Conservation (phyloP, 73 alveolate genomes). For the Paramecium primaurelia region DNA sequence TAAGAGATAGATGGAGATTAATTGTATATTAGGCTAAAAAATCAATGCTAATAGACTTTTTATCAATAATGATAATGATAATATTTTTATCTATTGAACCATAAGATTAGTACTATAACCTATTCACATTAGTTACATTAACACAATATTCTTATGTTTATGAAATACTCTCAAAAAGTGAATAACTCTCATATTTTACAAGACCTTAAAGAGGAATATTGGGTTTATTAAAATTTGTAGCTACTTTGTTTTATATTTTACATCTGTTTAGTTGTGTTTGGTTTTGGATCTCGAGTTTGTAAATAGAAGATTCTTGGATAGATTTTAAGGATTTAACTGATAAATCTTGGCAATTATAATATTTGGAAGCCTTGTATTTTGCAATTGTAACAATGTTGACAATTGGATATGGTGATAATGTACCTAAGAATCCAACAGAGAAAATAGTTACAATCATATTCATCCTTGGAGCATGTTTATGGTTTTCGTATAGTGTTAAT, state of each 20-base stretch:
- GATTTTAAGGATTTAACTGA: background rate
- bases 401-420: constrained; percentile 38
- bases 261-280: constrained; percentile 29
- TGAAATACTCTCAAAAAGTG: background rate
- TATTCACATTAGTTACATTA: background rate
- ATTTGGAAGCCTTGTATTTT: constrained; percentile 23
- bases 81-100: background rate
- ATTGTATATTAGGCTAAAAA: background rate
- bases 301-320: constrained; percentile 17
- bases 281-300: constrained; percentile 19
- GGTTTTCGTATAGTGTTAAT: constrained; percentile 22
- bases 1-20: background rate
- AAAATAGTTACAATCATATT: background rate
- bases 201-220: constrained; percentile 28
- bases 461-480: constrained; percentile 35
- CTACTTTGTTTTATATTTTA: background rate
- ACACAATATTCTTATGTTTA: background rate
- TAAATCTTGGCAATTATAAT: background rate
- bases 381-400: constrained; percentile 45
- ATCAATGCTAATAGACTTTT: background rate
- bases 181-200: background rate
- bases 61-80: background rate
- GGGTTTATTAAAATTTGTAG: background rate
- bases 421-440: constrained; percentile 3
- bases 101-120: background rate